These are phyloP conservation scores for Ophiognomonia clavigignenti-juglandacearum DNA, from an alignment of 2,329 filamentous ascomycete species.

Conservation along the genomic window DNA sequence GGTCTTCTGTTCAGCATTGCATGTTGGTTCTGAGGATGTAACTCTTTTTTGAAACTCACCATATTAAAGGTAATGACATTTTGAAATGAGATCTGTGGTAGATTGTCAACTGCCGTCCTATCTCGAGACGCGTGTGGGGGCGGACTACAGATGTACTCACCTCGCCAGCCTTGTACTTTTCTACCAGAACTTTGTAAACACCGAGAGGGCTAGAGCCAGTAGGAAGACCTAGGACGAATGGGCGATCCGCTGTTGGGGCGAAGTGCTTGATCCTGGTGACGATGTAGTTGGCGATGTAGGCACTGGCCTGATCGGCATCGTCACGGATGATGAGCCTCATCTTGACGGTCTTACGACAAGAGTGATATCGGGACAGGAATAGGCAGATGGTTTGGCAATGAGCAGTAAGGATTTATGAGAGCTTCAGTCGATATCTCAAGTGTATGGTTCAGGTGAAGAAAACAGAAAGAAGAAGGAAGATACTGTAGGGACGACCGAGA, in stretches of 20 bases:
- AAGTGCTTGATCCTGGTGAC: constrained; percentile 68
- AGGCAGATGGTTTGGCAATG: not conserved
- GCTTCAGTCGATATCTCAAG: not conserved
- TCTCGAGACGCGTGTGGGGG: not conserved
- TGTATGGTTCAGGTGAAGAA: not conserved
- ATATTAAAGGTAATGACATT: constrained; percentile 69
- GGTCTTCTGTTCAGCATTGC: constrained; percentile 47
- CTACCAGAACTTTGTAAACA: constrained; percentile 65
- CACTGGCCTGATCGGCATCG: constrained; percentile 54
- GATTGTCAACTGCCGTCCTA: not conserved
- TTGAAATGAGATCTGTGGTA: constrained; percentile 34
- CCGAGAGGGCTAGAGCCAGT: constrained; percentile 67
- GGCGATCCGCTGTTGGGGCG: constrained; percentile 55
- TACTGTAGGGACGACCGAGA: not conserved
- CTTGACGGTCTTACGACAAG: constrained; percentile 11
- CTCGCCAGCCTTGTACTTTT: constrained; percentile 52
- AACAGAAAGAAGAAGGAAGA: not conserved
- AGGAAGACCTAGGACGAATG: constrained; percentile 69
- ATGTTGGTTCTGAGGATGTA: too few relatives aligned
- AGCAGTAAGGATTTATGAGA: too few relatives aligned
- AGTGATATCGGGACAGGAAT: not conserved
- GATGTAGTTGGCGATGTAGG: constrained; percentile 69
- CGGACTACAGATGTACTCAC: constrained; percentile 18
- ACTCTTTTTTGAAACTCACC: constrained; percentile 21
- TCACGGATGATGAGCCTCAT: constrained; percentile 74